phyloP scores from a whole-genome alignment of 345 rosid species.

The Geranium rotundifolium region DNA sequence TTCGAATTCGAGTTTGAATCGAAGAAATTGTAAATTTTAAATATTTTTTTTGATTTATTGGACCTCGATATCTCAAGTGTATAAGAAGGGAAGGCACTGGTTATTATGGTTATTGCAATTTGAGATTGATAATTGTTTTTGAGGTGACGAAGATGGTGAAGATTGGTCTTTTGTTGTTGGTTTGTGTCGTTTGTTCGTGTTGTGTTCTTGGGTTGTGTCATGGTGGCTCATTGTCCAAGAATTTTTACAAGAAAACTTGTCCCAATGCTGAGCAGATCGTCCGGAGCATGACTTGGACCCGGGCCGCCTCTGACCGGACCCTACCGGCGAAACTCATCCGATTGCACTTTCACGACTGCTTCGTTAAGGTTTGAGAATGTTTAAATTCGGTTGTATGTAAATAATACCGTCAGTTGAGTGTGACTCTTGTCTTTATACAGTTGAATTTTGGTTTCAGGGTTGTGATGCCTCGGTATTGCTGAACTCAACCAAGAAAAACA shows the following conservation, averaged over 20 bases:
- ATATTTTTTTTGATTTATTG: too few relatives aligned
- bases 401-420: neutral
- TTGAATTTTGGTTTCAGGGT: neutral
- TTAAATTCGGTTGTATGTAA: neutral
- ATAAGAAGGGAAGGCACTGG: too few relatives aligned
- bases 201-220: slow-evolving; percentile 14
- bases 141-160: slow-evolving; percentile 4
- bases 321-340: slow-evolving; percentile 47
- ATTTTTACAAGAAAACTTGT: slow-evolving; percentile 25
- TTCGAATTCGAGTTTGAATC: too few relatives aligned
- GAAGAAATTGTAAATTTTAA: too few relatives aligned
- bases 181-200: slow-evolving; percentile 4
- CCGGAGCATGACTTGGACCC: slow-evolving; percentile 21
- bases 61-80: too few relatives aligned
- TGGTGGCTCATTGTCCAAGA: slow-evolving; percentile 21
- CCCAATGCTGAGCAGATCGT: slow-evolving; percentile 28
- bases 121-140: neutral
- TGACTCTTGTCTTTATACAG: neutral
- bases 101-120: too few relatives aligned
- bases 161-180: slow-evolving; percentile 8
- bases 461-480: neutral
- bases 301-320: slow-evolving; percentile 16
- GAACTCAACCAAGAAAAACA: neutral
- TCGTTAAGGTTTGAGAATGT: slow-evolving; percentile 34
- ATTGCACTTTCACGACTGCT: slow-evolving; percentile 59